Conservation (phyloP, 805 yeast genomes). For the Saturnispora quitensis region DNA sequence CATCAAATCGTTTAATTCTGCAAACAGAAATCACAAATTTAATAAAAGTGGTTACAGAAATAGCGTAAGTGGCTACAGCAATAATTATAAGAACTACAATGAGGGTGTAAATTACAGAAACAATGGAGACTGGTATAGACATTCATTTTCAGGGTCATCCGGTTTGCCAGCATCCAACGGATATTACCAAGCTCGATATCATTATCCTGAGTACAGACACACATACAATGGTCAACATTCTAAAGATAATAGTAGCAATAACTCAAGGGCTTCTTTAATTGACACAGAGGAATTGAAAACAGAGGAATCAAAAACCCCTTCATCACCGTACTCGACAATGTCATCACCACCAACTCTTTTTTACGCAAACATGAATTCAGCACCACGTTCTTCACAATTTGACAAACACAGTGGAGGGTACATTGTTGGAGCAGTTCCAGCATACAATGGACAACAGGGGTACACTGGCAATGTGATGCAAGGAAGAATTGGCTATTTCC, state of each 20-base stretch:
- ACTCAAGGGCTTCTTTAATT: background rate
- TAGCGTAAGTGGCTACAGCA: background rate
- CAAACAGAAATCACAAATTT: background rate
- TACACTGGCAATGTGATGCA: background rate
- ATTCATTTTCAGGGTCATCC: slow-evolving; percentile 3
- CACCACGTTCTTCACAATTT: background rate
- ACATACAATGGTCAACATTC: background rate
- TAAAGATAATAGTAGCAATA: background rate
- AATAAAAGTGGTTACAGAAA: background rate
- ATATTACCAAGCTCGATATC: background rate
- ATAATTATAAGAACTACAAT: background rate
- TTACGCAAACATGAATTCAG: background rate
- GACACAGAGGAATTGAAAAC: background rate
- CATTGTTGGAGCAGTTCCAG: background rate
- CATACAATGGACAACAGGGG: background rate
- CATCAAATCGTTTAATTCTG: background rate
- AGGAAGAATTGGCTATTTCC: background rate
- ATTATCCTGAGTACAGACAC: background rate
- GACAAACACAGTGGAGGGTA: background rate
- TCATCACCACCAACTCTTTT: background rate
- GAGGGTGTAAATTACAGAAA: background rate
- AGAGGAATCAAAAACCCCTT: background rate
- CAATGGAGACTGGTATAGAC: slow-evolving; percentile 2
- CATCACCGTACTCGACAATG: background rate
- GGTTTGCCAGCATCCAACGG: background rate